Evolutionary conservation across 2,329 filamentous ascomycete species (phyloP), one percentile per base, ranked within the genome.

Genomic region (Clathrospora elynae): DNA sequence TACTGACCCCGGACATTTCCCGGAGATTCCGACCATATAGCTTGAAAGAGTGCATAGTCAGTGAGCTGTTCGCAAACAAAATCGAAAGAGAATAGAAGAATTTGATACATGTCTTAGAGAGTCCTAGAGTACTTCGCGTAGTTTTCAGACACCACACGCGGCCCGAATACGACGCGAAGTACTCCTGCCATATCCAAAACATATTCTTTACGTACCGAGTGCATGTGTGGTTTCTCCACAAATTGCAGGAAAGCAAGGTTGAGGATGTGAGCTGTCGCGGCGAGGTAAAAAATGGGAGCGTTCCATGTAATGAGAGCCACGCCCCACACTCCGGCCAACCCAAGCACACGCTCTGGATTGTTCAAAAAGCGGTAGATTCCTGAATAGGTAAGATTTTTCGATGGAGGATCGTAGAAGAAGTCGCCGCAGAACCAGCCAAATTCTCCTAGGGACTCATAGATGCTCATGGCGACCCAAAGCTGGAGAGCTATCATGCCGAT

Each of bases 361-460:
- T 99, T 99, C 55, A 99, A 78, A 73, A 95, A 99, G 33, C 93
- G 90, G 71, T 99, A 99, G 61, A 99, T 99, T 50, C 92, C 95
- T 57, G 87, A 90, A 72, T 99, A 99, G 1, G 89, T 97, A 49
- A 97, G 78, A 20, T 63, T 66, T 72, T 93, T 95, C 9, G 86
- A 86, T 8, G 85, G 83, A 31, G 89, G 86, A 49, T 96, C 90
- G 66, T 93, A 96, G 78, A 99, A 97, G 76, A 97, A 99, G 68
- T 99, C 93, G 12, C 93, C 93, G 64, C 91, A 97, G 77, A 97
- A 97, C 92, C 92, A 99, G 59, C 93, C 93, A 62, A 97, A 99
- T 65, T 99, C 93, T 42, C 93, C 93, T 0, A 99, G 82, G 2
- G 90, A 95, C 35, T 96, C 90, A 69, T 97, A 95, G 56, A 97